Conservation (phyloP, 306 rosid genomes). For the Benincasa hispida region DNA sequence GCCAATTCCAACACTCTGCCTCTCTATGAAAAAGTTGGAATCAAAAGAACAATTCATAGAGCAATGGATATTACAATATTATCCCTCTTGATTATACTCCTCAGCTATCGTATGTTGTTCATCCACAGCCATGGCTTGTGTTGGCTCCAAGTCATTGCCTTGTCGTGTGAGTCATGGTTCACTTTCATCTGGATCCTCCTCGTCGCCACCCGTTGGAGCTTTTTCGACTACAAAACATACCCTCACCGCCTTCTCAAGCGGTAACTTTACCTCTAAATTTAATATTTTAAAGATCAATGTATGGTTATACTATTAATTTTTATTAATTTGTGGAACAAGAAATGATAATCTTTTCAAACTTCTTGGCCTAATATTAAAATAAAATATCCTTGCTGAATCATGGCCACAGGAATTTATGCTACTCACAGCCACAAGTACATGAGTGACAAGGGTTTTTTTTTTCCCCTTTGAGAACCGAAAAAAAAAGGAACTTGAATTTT, state of each 20-base stretch:
- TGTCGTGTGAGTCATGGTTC: slow-evolving; percentile 53
- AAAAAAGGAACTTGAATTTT: no score
- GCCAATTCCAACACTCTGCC: slow-evolving; percentile 4
- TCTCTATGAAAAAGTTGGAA: slow-evolving; percentile 16
- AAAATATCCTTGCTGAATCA: no score
- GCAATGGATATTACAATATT: slow-evolving; percentile 13
- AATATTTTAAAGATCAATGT: no score
- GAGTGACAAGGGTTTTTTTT: no score
- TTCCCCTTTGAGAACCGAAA: no score
- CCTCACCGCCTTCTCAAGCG: slow-evolving; percentile 25
- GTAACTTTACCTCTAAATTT: background rate
- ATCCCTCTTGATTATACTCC: slow-evolving; percentile 25
- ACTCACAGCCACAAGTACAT: no score
- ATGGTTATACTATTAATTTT: no score
- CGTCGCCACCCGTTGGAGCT: slow-evolving; percentile 38
- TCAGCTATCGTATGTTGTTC: slow-evolving; percentile 23
- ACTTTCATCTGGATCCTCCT: slow-evolving; percentile 23
- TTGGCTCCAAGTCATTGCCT: slow-evolving; percentile 26
- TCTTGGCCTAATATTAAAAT: no score
- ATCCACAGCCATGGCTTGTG: slow-evolving; percentile 14
- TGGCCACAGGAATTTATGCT: no score
- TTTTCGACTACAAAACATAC: slow-evolving; percentile 22
- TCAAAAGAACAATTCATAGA: slow-evolving; percentile 6
- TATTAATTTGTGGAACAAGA: no score
- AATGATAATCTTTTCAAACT: no score